These are phyloP conservation scores for Spatholobus suberectus DNA, from an alignment of 306 rosid genomes.

Conservation along the genomic window DNA sequence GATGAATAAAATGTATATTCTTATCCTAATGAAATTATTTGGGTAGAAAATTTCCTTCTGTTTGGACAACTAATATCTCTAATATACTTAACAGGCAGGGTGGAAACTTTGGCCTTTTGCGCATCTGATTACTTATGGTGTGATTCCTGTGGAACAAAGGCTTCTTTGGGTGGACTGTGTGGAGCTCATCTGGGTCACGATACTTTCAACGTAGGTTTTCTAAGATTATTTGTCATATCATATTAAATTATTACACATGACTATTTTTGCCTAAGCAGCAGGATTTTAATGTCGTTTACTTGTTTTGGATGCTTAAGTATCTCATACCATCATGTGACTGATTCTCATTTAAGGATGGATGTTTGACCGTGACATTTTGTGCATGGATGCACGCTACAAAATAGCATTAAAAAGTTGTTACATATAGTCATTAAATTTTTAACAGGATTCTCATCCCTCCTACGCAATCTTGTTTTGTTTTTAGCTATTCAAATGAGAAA, in stretches of 20 bases:
- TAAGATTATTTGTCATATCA: not conserved
- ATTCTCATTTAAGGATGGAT: slow-evolving; percentile 6
- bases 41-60: not conserved
- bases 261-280: not conserved
- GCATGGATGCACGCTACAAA: slow-evolving; percentile 6
- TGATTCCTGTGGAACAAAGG: slow-evolving; percentile 92
- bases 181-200: slow-evolving; percentile 98
- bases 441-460: slow-evolving; percentile 11
- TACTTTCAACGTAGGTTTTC: slow-evolving; percentile 89
- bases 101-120: slow-evolving; percentile 99
- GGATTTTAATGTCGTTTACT: not conserved
- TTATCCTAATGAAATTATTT: not conserved
- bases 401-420: slow-evolving; percentile 6
- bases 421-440: slow-evolving; percentile 12
- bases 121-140: slow-evolving; percentile 92
- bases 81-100: slow-evolving; percentile 74
- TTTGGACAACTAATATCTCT: slow-evolving; percentile 14
- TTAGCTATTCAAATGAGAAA: slow-evolving; percentile 88
- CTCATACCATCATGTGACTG: slow-evolving; percentile 5
- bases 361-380: not conserved
- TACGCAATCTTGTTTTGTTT: slow-evolving; percentile 20
- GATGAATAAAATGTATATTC: slow-evolving; percentile 33
- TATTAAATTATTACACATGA: slow-evolving; percentile 24
- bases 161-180: slow-evolving; percentile 98
- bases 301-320: slow-evolving; percentile 17